Evolutionary conservation across 2,329 filamentous ascomycete genomes (phyloP).

Genomic region (Thermomyces lanuginosus): DNA sequence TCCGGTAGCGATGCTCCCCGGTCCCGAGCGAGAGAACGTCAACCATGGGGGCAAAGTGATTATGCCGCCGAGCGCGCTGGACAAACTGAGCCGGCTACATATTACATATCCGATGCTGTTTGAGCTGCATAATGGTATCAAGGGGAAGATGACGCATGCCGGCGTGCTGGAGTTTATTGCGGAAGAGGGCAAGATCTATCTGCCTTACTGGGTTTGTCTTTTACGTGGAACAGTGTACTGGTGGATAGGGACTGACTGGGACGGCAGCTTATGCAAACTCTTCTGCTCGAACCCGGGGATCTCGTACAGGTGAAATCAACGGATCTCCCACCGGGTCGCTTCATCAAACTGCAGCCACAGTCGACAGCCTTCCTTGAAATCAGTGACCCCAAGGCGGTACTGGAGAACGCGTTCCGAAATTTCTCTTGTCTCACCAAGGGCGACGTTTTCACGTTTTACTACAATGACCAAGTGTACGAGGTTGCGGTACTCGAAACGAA

Average conservation of each 20-base stretch:
- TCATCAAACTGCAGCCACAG: constrained; percentile 95
- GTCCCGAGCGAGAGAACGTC: constrained; percentile 70
- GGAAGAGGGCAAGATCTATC: constrained; percentile 88
- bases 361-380: constrained; percentile 89
- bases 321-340: constrained; percentile 70
- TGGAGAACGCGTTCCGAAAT: constrained; percentile 91
- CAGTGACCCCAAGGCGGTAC: constrained; percentile 87
- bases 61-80: constrained; percentile 84
- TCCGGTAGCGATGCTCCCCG: constrained; percentile 83
- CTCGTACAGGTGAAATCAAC: constrained; percentile 91
- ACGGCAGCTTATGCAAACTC: constrained; percentile 74
- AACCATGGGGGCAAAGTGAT: constrained; percentile 98
- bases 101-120: constrained; percentile 97
- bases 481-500: constrained; percentile 90
- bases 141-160: constrained; percentile 67
- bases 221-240: too few relatives aligned
- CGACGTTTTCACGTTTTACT: constrained; percentile 89
- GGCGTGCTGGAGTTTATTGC: constrained; percentile 96
- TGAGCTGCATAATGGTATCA: constrained; percentile 80
- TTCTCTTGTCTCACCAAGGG: constrained; percentile 88
- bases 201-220: constrained; percentile 71
- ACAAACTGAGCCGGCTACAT: constrained; percentile 89
- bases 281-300: constrained; percentile 78
- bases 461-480: constrained; percentile 87
- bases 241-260: constrained; percentile 9